A percentile compares a stretch with the other conserved stretches of the same genome.
Evolutionary conservation across 2,329 filamentous ascomycete genomes (phyloP).

Genomic region (Myriosclerotinia scirpicola): DNA sequence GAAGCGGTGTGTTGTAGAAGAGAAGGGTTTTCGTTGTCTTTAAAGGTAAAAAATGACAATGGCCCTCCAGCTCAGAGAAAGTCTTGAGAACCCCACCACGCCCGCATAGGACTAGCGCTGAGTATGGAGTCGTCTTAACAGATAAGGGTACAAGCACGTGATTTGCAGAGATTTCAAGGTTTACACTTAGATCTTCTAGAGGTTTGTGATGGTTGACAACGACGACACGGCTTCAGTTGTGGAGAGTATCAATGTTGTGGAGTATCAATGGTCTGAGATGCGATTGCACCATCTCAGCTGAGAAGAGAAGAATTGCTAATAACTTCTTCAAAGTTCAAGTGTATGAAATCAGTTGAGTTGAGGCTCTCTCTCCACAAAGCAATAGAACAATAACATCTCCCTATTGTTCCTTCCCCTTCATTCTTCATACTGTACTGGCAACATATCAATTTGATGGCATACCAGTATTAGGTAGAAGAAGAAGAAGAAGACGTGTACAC

Average conservation of each 20-base stretch:
- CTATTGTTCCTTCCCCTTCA: too few species aligned
- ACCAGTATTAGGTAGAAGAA: too few species aligned
- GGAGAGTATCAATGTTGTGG: neutral
- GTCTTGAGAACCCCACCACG: conserved; percentile 3
- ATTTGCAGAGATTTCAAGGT: conserved; percentile 16
- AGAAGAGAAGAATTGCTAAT: neutral
- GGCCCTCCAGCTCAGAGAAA: neutral
- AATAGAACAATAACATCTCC: too few species aligned
- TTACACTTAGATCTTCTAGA: fast-evolving
- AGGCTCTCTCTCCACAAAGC: too few species aligned
- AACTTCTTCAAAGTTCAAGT: too few species aligned
- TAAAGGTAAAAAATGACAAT: neutral
- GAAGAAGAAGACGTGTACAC: too few species aligned
- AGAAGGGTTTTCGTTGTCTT: neutral
- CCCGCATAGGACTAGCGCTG: conserved; percentile 15
- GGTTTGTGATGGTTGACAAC: neutral
- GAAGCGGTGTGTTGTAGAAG: conserved; percentile 24
- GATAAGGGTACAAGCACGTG: conserved; percentile 3
- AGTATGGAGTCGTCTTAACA: neutral
- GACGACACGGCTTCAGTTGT: neutral
- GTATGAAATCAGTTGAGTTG: too few species aligned
- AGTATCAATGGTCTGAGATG: neutral
- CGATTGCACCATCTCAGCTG: neutral
- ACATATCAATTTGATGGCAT: too few species aligned
- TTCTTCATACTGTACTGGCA: too few species aligned